phyloP scores from a whole-genome alignment of 163 green algal species.

The Prototheca wickerhamii region DNA sequence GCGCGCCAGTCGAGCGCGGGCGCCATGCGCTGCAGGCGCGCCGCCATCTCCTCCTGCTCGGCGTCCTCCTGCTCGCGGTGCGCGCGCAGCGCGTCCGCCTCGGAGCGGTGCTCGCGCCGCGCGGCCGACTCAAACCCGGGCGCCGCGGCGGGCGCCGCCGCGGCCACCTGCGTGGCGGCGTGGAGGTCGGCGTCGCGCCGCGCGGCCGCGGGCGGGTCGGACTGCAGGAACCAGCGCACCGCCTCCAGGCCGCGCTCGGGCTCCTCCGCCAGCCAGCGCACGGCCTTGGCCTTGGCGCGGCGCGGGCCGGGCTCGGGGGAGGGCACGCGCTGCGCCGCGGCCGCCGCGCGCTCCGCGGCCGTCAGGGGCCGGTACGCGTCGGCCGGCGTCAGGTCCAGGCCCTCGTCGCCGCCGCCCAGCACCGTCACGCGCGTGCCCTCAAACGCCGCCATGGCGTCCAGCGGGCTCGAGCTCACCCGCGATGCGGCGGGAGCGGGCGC shows the following conservation, averaged over 20 bases:
- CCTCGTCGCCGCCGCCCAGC: constrained; percentile 2
- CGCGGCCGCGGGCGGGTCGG: too few relatives aligned
- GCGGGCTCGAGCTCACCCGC: constrained; percentile 20
- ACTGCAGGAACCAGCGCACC: constrained; percentile 24
- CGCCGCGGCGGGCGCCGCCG: background rate
- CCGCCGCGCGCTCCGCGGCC: constrained; percentile 13
- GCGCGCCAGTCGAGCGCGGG: constrained; percentile 13
- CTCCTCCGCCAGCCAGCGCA: constrained; percentile 19
- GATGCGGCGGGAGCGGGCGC: constrained; percentile 1
- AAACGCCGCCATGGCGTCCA: constrained; percentile 5
- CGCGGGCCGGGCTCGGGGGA: constrained; percentile 16
- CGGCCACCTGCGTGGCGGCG: background rate
- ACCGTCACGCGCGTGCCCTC: constrained; percentile 5
- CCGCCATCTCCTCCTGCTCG: constrained; percentile 8
- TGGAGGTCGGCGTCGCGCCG: background rate
- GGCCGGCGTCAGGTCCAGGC: background rate
- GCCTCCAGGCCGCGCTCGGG: constrained; percentile 15
- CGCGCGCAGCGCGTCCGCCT: constrained; percentile 9
- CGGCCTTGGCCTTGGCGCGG: constrained; percentile 20
- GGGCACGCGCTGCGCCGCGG: constrained; percentile 23
- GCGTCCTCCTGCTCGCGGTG: constrained; percentile 19
- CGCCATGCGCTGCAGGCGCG: constrained; percentile 15
- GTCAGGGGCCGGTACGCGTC: background rate
- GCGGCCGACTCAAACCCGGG: constrained; percentile 16
- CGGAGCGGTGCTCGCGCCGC: constrained; percentile 14